Base-by-base conservation (phyloP, 202 grass and related monocot genomes). In the Zoysia matrella region DNA sequence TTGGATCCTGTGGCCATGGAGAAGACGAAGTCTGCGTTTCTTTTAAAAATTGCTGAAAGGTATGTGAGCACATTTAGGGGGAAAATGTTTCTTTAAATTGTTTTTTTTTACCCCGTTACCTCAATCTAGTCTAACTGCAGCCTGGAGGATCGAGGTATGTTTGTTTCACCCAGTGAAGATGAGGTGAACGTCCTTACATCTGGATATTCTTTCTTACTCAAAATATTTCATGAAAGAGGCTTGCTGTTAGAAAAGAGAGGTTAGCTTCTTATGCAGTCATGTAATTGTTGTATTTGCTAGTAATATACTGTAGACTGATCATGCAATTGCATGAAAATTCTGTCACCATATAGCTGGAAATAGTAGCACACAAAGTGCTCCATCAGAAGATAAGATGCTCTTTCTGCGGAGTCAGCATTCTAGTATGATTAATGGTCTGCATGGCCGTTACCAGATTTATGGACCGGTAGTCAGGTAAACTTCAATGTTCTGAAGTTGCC, bases 381-480 rank as follows among this genome's bases (percentile, higher is more conserved):
- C 69, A 78, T 88, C 89, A 13, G 54, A 88, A 90, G 95, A 98
- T 79, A 91, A 95, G 51, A 83, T 93, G 67, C 82, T 98, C 74
- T 95, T 98, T 80, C 55, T 87, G 15, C 78, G 82, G 47, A 98
- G 95, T 52, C 95, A 92, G 69, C 95, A 98, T 80, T 98, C 95
- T 10, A 95, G 96, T 82, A 98, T 98, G 96, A 93, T 98, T 61
- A 98, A 98, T 87, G 96, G 96, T 90, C 87, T 98, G 87, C 90
- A 98, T 78, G 96, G 89, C 52, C 60, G 89, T 83, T 95, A 90
- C 75, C 92, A 92, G 57, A 89, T 86, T 36, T 98, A 90, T 64
- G 90, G 92, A 67, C 89, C 92, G 0, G 90, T 98, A 65, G 95
- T 98, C 51, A 93, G 95, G 95, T 98, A 76, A 85, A n/a, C 51